Evolutionary conservation across 805 yeast species (phyloP), one percentile per base, ranked within the genome.

Genomic region (Metschnikowia lachancei): DNA sequence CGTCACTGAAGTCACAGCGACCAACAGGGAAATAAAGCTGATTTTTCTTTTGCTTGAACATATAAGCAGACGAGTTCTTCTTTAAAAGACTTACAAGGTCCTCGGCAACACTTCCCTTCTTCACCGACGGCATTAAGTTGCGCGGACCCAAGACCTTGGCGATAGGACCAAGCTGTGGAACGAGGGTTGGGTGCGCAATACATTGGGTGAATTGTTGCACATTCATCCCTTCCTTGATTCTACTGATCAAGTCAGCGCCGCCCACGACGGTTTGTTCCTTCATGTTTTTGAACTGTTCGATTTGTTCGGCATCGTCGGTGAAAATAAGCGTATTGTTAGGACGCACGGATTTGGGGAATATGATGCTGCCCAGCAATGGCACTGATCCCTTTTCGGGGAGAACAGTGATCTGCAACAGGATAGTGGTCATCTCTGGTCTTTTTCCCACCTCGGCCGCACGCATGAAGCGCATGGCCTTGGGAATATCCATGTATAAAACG

Each of bases 381-480:
- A 83, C 81, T 18, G 86, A 82, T 55, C 97, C 96, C 60, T 80
- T 82, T 49, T 85, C 92, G 17, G 84, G 80, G 26, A 90, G 73
- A 14, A 79, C 70, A 14, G 87, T 76, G 43, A 84, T 79, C 45
- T 87, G 65, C 14, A 86, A 72, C 24, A 66, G 53, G 34, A 92
- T 72, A 19, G 91, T 83, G 18, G 92, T 82, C 56, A 82, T 81
- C n/a, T 76, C 68, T 4, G 76, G 70, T 2, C 92, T 81, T 60
- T 86, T 81, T 4, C 99, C 98, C 4, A 90, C 95, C 65, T 90
- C 97, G 4, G 90, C 81, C 0, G 98, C 96, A 52, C 97, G 76
- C 46, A 92, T 62, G 60, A 82, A 90, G 57, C 86, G 76, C 64
- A 89, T 65, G 1, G 97, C 97, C 26, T 70, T 65, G 5, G 86